Evolutionary conservation across 164 flowering plant species (phyloP).

Genomic region (Aristolochia californica): DNA sequence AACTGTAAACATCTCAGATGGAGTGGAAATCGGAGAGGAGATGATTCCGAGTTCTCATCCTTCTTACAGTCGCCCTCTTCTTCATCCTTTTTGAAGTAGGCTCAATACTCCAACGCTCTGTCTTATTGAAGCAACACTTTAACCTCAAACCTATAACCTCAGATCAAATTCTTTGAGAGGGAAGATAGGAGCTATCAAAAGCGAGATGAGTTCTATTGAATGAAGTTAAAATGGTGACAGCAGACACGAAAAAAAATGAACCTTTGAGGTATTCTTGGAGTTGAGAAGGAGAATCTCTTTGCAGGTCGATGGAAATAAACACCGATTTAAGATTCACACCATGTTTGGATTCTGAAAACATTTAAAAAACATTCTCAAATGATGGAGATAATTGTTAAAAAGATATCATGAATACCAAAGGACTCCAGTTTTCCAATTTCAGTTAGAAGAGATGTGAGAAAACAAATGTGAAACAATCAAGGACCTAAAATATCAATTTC

Average conservation of each 20-base stretch:
- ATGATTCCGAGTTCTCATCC: no score
- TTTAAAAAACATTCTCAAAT: background rate
- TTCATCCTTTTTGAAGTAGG: slow-evolving; percentile 63
- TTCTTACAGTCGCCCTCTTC: slow-evolving; percentile 75
- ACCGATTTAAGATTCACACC: slow-evolving; percentile 48
- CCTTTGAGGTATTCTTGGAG: slow-evolving; percentile 80
- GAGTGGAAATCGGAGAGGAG: background rate
- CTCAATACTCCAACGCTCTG: slow-evolving; percentile 80
- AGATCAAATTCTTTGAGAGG: slow-evolving; percentile 60
- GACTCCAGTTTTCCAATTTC: no score
- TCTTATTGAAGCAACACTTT: slow-evolving; percentile 41
- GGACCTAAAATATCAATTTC: slow-evolving; percentile 58
- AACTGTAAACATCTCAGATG: background rate
- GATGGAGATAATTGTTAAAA: background rate
- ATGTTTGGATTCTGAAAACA: slow-evolving; percentile 21
- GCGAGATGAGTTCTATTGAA: background rate
- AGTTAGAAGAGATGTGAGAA: background rate
- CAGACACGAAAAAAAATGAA: slow-evolving; percentile 10
- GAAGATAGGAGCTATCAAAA: background rate
- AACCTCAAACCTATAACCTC: slow-evolving; percentile 69
- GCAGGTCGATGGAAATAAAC: slow-evolving; percentile 80
- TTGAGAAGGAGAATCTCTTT: slow-evolving; percentile 70
- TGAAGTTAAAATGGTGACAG: background rate
- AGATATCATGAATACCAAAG: background rate
- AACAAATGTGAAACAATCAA: background rate